A percentile compares a stretch with the other conserved stretches of the same genome.
phyloP scores from a whole-genome alignment of 176 grass and related monocot genomes.

The Avena eriantha region DNA sequence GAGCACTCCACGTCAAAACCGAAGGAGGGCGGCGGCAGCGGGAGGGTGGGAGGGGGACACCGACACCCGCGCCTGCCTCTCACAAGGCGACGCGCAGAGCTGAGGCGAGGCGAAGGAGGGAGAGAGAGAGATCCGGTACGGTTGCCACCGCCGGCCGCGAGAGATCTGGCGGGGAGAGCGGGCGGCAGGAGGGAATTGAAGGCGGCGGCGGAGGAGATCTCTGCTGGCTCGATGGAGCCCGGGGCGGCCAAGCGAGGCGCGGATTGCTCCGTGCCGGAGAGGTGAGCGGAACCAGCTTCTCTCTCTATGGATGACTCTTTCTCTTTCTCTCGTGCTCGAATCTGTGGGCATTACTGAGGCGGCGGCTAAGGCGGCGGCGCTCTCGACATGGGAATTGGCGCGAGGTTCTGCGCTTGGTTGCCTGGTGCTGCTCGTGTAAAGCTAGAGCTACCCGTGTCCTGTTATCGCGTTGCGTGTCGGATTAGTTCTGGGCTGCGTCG shows the following conservation, averaged over 20 bases:
- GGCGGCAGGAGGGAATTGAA: background rate
- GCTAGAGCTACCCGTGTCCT: background rate
- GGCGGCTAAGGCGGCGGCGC: background rate
- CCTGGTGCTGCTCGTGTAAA: background rate
- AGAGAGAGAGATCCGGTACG: slow-evolving; percentile 43
- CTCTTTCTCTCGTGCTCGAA: background rate
- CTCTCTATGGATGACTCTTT: background rate
- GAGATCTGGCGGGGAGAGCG: slow-evolving; percentile 45
- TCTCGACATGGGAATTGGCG: background rate
- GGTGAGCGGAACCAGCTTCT: slow-evolving; percentile 24
- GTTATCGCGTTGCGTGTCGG: background rate
- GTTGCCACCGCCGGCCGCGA: slow-evolving; percentile 37
- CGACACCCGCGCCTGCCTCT: slow-evolving; percentile 42
- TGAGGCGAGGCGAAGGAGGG: slow-evolving; percentile 1
- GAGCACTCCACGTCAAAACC: slow-evolving; percentile 50
- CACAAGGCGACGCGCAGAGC: background rate
- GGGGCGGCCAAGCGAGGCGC: slow-evolving; percentile 26
- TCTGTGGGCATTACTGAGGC: slow-evolving; percentile 40
- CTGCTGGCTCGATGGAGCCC: slow-evolving; percentile 43
- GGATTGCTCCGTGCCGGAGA: slow-evolving; percentile 41
- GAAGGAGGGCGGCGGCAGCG: slow-evolving; percentile 37
- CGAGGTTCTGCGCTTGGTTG: background rate
- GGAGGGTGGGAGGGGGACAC: slow-evolving; percentile 26
- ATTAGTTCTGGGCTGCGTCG: background rate
- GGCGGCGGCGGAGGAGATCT: slow-evolving; percentile 9